These are phyloP conservation scores for Trichoderma sp. DNA, from an alignment of 2,329 filamentous ascomycete species.

Conservation along the genomic window DNA sequence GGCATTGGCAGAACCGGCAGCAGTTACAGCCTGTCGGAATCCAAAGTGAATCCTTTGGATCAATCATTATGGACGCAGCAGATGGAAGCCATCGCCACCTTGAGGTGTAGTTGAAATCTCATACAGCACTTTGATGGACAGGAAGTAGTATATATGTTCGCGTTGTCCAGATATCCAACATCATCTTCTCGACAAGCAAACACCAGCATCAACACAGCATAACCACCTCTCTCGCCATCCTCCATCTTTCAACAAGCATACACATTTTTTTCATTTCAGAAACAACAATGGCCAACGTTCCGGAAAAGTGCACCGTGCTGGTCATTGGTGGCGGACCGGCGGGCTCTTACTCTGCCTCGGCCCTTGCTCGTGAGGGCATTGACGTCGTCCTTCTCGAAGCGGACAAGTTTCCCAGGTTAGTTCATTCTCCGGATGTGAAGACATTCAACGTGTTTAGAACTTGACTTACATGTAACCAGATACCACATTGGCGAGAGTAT, in stretches of 20 bases:
- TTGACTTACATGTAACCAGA: conserved; percentile 2
- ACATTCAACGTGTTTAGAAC: background rate
- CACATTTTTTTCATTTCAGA: background rate
- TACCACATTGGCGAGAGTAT: conserved; percentile 47
- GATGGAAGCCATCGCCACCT: background rate
- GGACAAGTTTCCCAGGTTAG: conserved; percentile 46
- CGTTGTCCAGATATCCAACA: background rate
- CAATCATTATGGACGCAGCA: background rate
- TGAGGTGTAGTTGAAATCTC: background rate
- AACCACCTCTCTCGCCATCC: background rate
- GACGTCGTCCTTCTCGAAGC: conserved; percentile 49
- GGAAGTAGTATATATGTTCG: conserved; percentile 6
- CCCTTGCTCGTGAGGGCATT: conserved; percentile 49
- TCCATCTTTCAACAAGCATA: background rate
- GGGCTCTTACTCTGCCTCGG: conserved; percentile 49
- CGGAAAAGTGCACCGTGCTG: conserved; percentile 41
- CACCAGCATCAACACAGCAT: background rate
- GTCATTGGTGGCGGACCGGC: conserved; percentile 51
- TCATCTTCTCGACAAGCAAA: background rate
- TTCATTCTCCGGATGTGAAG: background rate
- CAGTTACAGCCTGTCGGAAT: background rate
- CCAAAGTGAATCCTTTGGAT: background rate
- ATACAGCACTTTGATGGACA: background rate
- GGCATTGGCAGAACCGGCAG: background rate
- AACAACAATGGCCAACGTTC: conserved; percentile 29